Conservation (phyloP, 2,329 filamentous ascomycete species). For the Zelopaecilomyces penicillatus region DNA sequence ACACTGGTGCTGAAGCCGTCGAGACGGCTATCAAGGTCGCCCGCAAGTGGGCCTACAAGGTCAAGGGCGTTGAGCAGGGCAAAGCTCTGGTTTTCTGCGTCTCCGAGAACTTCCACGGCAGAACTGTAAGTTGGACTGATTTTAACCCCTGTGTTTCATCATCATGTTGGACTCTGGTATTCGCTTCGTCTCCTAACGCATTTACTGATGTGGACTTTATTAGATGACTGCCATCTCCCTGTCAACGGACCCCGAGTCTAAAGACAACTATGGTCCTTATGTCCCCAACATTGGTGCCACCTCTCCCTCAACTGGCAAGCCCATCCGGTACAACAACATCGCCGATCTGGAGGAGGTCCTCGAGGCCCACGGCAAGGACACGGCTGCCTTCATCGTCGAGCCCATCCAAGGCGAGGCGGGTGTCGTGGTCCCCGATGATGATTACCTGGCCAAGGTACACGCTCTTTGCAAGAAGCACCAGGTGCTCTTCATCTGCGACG, state of each 20-base stretch:
- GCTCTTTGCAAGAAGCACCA: slow-evolving; percentile 92
- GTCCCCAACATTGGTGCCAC: slow-evolving; percentile 77
- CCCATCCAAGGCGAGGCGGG: slow-evolving; percentile 97
- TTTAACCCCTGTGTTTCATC: not conserved
- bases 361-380: slow-evolving; percentile 71
- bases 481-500: slow-evolving; percentile 91
- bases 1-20: slow-evolving; percentile 92
- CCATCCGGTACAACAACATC: slow-evolving; percentile 81
- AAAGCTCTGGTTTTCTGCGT: slow-evolving; percentile 80
- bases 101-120: slow-evolving; percentile 90
- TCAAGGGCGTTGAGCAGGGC: slow-evolving; percentile 78
- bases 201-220: not conserved
- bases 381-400: slow-evolving; percentile 89
- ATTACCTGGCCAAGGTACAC: slow-evolving; percentile 73
- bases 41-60: slow-evolving; percentile 96
- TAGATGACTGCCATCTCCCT: slow-evolving; percentile 92
- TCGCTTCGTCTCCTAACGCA: not conserved
- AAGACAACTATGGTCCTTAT: slow-evolving; percentile 94
- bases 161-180: not conserved
- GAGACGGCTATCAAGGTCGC: slow-evolving; percentile 96
- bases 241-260: slow-evolving; percentile 90
- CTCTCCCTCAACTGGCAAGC: slow-evolving; percentile 64
- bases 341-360: slow-evolving; percentile 71
- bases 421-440: slow-evolving; percentile 86
- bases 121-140: slow-evolving; percentile 57